phyloP scores from a whole-genome alignment of 495 filamentous ascomycete genomes.

The Lasiosphaeria hispida region DNA sequence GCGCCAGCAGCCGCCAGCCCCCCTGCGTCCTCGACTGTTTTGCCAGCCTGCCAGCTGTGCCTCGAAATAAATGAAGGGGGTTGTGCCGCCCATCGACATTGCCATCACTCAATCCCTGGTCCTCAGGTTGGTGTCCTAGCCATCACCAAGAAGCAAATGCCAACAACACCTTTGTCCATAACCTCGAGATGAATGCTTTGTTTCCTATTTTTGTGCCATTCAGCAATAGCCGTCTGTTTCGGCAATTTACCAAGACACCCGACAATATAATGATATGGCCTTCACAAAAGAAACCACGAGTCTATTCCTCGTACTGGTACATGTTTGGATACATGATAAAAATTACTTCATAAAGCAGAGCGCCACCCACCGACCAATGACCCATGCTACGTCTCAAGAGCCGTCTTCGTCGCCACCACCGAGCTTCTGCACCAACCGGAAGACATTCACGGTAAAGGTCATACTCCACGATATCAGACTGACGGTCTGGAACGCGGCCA shows the following conservation, averaged over 20 bases:
- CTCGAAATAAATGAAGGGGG: too few relatives aligned
- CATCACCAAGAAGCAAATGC: too few relatives aligned
- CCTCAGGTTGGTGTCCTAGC: too few relatives aligned
- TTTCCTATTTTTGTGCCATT: too few relatives aligned
- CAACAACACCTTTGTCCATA: too few relatives aligned
- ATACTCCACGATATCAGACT: slow-evolving; percentile 84
- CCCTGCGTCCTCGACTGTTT: background rate
- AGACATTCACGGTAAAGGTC: slow-evolving; percentile 85
- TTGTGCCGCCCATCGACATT: background rate
- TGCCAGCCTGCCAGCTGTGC: too few relatives aligned
- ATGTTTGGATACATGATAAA: slow-evolving; percentile 9
- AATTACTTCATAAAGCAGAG: background rate
- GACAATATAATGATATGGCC: background rate
- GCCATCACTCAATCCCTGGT: background rate
- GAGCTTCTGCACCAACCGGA: slow-evolving; percentile 77
- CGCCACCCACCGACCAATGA: background rate
- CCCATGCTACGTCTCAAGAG: background rate
- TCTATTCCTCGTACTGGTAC: background rate
- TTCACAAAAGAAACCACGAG: slow-evolving; percentile 8
- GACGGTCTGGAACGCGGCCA: slow-evolving; percentile 78
- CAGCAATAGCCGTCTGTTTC: too few relatives aligned
- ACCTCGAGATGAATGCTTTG: too few relatives aligned
- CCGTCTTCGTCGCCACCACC: slow-evolving; percentile 49
- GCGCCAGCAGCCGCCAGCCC: slow-evolving; percentile 9
- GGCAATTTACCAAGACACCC: too few relatives aligned